These are phyloP conservation scores for Cryptococcus wingfieldii DNA, from an alignment of 1,284 basidiomycete genomes.

Conservation along the genomic window DNA sequence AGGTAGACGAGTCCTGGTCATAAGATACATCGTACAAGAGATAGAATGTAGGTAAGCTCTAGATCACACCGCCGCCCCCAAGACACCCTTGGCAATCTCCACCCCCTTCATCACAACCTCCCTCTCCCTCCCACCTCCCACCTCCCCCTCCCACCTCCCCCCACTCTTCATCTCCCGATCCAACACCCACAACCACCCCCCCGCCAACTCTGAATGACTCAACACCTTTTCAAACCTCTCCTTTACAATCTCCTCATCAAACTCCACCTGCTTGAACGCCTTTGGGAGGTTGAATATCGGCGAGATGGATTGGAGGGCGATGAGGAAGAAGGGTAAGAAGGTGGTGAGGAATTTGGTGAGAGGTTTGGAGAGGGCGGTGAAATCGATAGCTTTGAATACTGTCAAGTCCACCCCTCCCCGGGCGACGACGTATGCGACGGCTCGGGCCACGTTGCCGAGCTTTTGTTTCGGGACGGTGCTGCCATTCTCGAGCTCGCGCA, in stretches of 20 bases:
- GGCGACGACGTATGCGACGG: slow-evolving; percentile 79
- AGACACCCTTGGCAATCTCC: slow-evolving; percentile 61
- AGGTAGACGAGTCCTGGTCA: too few relatives aligned
- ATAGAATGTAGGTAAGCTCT: background rate
- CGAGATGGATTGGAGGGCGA: slow-evolving; percentile 66
- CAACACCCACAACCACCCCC: slow-evolving; percentile 41
- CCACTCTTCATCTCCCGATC: slow-evolving; percentile 42
- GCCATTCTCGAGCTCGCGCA: slow-evolving; percentile 64
- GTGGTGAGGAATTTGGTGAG: slow-evolving; percentile 64
- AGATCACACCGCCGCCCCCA: slow-evolving; percentile 45
- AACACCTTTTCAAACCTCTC: slow-evolving; percentile 38
- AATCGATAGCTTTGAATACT: slow-evolving; percentile 84
- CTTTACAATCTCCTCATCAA: slow-evolving; percentile 50
- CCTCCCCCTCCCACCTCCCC: slow-evolving; percentile 48
- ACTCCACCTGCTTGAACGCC: slow-evolving; percentile 30
- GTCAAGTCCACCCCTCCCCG: slow-evolving; percentile 66
- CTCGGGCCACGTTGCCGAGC: slow-evolving; percentile 57
- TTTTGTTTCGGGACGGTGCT: slow-evolving; percentile 30
- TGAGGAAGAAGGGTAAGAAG: slow-evolving; percentile 63
- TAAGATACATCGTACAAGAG: too few relatives aligned
- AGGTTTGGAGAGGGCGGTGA: slow-evolving; percentile 63
- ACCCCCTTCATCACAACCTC: slow-evolving; percentile 61
- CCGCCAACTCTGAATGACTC: slow-evolving; percentile 34
- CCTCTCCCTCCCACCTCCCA: slow-evolving; percentile 49
- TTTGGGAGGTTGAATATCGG: slow-evolving; percentile 52